These are phyloP conservation scores for Sonneratia alba DNA, from an alignment of 345 rosid species.

Conservation along the genomic window DNA sequence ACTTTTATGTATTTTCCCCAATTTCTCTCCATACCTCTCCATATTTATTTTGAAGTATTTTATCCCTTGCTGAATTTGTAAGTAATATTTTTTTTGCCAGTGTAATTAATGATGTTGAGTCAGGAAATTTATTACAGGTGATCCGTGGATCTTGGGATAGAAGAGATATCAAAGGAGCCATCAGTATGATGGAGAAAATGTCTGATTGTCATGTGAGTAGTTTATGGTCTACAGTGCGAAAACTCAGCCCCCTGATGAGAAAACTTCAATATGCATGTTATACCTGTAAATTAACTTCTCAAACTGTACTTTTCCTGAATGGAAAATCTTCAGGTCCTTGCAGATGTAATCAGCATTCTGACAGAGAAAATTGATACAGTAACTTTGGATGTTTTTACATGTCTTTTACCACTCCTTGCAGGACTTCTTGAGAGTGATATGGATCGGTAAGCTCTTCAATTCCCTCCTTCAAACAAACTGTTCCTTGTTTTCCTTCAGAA, in stretches of 20 bases:
- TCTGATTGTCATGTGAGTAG: slow-evolving; percentile 74
- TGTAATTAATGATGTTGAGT: not conserved
- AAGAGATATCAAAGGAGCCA: slow-evolving; percentile 66
- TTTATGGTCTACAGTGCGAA: not conserved
- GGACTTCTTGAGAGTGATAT: slow-evolving; percentile 68
- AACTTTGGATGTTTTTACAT: slow-evolving; percentile 69
- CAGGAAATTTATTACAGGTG: slow-evolving; percentile 34
- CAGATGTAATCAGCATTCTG: slow-evolving; percentile 65
- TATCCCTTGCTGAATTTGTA: too few species aligned
- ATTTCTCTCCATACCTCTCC: not conserved
- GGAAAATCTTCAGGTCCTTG: slow-evolving; percentile 48
- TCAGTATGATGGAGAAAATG: slow-evolving; percentile 83
- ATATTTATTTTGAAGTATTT: not conserved
- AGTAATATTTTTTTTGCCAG: not conserved
- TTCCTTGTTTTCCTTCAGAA: not conserved
- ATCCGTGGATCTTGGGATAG: slow-evolving; percentile 86
- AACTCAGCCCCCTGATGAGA: not conserved
- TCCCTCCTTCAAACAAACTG: not conserved
- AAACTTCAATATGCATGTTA: not conserved
- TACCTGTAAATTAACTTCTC: not conserved
- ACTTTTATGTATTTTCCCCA: not conserved
- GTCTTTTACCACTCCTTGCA: slow-evolving; percentile 75
- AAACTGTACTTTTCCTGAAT: slow-evolving; percentile 3
- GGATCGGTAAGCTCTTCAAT: slow-evolving; percentile 56
- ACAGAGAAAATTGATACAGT: slow-evolving; percentile 60